Base-by-base conservation (phyloP, 2,329 filamentous ascomycete species). In the Berkeleyomyces basicola region DNA sequence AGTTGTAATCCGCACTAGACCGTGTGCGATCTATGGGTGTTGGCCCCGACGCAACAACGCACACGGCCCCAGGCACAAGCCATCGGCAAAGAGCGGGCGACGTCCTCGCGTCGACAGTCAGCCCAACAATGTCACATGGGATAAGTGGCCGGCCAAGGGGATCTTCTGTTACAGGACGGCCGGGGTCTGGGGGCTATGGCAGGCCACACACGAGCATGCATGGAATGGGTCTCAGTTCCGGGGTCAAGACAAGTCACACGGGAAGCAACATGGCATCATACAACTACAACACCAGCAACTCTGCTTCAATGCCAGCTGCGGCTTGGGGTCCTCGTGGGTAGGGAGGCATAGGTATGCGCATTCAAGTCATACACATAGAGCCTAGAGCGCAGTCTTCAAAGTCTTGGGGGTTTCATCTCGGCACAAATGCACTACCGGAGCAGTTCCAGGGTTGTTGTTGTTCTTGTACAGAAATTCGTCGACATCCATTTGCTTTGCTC, bases 1-100 rank as follows among this genome's bases (percentile, higher is more conserved):
- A 39, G 3, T 37, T n/a, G 5, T 4, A 53, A 37, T 36, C 31
- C 49, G 36, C 14, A 44, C 23, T 59, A 59, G 58, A 47, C 7
- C 42, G 44, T 4, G 58, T 47, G 37, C 58, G 44, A 59, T 44
- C 66, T 74, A 36, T 73, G 70, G 2, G 68, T 78, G 10, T 69
- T 74, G 57, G 69, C 67, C 11, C 68, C 66, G 36, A 59, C 71
- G 7, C 65, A 66, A 7, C 64, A 63, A 53, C 67, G 65, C 10
- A 37, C 63, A 9, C 59, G 61, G 7, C 63, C 66, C 14, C 64
- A 63, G 42, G 60, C 40, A 2, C 55, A 47, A 16, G 37, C 57
- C 31, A 67, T 67, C 55, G 59, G 63, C 51, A 59, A 65, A 63
- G 10, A 47, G 64, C 39, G 3, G 14, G 58, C 7, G 58, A 59